Evolutionary conservation across 2,329 filamentous ascomycete species (phyloP).

Genomic region (Microcyclospora pomicola): DNA sequence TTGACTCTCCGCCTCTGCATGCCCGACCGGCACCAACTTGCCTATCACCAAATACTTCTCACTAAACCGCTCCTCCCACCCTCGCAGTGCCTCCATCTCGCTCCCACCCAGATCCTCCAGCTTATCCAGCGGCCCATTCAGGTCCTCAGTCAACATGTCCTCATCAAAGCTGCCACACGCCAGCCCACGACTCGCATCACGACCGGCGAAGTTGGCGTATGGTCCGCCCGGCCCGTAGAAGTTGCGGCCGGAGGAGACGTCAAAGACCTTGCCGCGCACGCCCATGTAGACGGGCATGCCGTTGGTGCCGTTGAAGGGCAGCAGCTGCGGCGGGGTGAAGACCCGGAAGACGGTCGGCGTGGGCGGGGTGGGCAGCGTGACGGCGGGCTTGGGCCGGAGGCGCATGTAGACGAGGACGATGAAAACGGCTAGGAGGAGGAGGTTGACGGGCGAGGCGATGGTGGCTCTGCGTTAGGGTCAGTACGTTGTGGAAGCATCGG

Average conservation of each 20-base stretch:
- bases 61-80: slow-evolving; percentile 86
- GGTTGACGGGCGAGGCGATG: slow-evolving; percentile 46
- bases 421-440: slow-evolving; percentile 46
- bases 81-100: slow-evolving; percentile 67
- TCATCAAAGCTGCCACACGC: slow-evolving; percentile 87
- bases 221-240: slow-evolving; percentile 95
- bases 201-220: slow-evolving; percentile 89
- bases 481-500: neutral
- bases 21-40: slow-evolving; percentile 55
- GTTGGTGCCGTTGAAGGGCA: slow-evolving; percentile 68
- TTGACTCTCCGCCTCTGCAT: slow-evolving; percentile 35
- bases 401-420: slow-evolving; percentile 44
- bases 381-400: slow-evolving; percentile 37
- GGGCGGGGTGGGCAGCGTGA: slow-evolving; percentile 39
- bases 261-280: slow-evolving; percentile 84
- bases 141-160: slow-evolving; percentile 85
- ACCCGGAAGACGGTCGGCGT: slow-evolving; percentile 74
- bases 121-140: slow-evolving; percentile 69
- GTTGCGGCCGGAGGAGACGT: slow-evolving; percentile 72
- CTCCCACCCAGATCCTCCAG: slow-evolving; percentile 58
- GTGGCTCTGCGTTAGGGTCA: slow-evolving; percentile 31
- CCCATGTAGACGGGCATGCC: slow-evolving; percentile 70
- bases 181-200: slow-evolving; percentile 77
- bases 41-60: slow-evolving; percentile 96
- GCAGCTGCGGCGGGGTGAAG: slow-evolving; percentile 70